Evolutionary conservation across 257 asterid genomes (phyloP).

Genomic region (Solanum sejunctum): DNA sequence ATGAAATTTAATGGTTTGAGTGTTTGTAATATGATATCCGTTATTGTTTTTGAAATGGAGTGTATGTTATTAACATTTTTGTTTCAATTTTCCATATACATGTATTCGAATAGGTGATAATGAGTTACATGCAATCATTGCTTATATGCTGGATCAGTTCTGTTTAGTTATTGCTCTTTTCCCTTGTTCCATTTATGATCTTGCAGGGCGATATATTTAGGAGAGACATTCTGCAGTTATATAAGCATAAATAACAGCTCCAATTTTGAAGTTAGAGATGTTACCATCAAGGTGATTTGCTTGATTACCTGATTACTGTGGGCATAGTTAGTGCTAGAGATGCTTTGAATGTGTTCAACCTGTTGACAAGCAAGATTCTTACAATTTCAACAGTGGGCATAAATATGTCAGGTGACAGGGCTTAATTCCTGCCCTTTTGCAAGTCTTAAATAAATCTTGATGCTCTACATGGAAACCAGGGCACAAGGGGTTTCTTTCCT

Average conservation of each 20-base stretch:
- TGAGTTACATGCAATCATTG: background rate
- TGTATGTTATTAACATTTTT: background rate
- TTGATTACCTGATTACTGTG: background rate
- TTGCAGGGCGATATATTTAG: conserved; percentile 89
- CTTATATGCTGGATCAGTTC: background rate
- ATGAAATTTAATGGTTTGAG: background rate
- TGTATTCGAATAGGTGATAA: background rate
- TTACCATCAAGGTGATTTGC: conserved; percentile 63
- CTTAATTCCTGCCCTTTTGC: background rate
- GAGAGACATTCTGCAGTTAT: conserved; percentile 98
- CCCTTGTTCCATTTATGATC: background rate
- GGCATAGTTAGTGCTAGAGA: background rate
- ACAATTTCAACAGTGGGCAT: background rate
- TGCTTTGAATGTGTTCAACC: background rate
- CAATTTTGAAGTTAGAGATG: conserved; percentile 68
- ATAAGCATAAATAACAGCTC: conserved; percentile 96
- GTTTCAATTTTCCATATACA: background rate
- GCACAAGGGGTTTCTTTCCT: no score
- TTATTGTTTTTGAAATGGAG: background rate
- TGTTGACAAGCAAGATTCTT: background rate
- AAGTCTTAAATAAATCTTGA: background rate
- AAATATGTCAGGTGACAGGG: background rate
- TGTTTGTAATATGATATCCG: background rate
- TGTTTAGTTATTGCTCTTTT: background rate
- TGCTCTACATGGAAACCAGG: background rate